Evolutionary conservation across 2,329 filamentous ascomycete genomes (phyloP).

Genomic region (Camptophora hylomeconis): DNA sequence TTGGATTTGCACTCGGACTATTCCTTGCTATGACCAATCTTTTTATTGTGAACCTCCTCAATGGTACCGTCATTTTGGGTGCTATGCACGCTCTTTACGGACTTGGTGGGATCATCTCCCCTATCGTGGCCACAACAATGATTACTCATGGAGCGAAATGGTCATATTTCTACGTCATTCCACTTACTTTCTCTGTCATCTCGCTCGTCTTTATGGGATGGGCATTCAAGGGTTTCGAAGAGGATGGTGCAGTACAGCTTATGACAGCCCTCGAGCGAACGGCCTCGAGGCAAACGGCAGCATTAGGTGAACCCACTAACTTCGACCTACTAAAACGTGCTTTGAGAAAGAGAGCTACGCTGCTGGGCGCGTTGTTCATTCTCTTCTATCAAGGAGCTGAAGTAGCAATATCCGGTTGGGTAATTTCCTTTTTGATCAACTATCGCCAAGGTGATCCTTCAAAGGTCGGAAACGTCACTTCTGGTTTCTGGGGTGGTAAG

Average conservation of each 20-base stretch:
- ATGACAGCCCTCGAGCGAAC: slow-evolving; percentile 29
- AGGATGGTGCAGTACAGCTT: slow-evolving; percentile 37
- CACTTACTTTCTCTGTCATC: slow-evolving; percentile 43
- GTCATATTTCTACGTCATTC: slow-evolving; percentile 61
- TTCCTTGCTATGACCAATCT: slow-evolving; percentile 44
- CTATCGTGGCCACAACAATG: slow-evolving; percentile 62
- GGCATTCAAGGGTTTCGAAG: slow-evolving; percentile 58
- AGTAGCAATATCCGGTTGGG: slow-evolving; percentile 74
- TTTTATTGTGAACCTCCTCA: slow-evolving; percentile 40
- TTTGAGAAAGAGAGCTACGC: slow-evolving; percentile 43
- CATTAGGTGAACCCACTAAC: slow-evolving; percentile 18
- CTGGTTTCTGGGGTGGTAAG: slow-evolving; percentile 52
- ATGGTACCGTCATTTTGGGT: slow-evolving; percentile 37
- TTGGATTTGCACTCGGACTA: slow-evolving; percentile 41
- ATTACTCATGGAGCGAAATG: slow-evolving; percentile 49
- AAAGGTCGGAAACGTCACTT: slow-evolving; percentile 64
- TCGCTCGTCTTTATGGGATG: slow-evolving; percentile 49
- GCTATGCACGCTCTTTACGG: slow-evolving; percentile 33
- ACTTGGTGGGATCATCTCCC: slow-evolving; percentile 49
- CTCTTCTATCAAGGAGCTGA: slow-evolving; percentile 79
- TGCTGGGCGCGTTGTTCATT: slow-evolving; percentile 68
- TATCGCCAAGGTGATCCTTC: slow-evolving; percentile 56
- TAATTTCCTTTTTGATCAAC: slow-evolving; percentile 70
- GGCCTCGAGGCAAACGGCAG: slow-evolving; percentile 26
- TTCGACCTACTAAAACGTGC: slow-evolving; percentile 32